Evolutionary conservation across 2,329 filamentous ascomycete genomes (phyloP).

Genomic region (Aspergillus ustus): DNA sequence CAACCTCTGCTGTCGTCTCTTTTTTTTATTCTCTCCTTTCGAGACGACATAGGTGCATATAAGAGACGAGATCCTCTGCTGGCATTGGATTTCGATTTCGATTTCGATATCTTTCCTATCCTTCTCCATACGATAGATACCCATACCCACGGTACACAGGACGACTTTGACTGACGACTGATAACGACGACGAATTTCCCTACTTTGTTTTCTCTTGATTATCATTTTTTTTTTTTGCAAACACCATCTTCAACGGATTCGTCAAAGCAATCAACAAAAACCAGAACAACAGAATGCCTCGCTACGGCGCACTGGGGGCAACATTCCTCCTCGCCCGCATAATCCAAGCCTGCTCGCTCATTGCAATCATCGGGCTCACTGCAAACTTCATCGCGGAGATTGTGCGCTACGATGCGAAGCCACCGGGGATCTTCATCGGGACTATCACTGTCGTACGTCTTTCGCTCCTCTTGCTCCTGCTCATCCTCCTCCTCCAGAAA

Average conservation of each 20-base stretch:
- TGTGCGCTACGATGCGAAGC: slow-evolving; percentile 65
- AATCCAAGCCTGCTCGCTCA: slow-evolving; percentile 72
- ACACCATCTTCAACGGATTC: background rate
- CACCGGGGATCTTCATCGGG: slow-evolving; percentile 75
- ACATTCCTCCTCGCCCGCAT: slow-evolving; percentile 76
- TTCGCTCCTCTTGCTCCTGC: background rate
- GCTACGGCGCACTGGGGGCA: slow-evolving; percentile 73
- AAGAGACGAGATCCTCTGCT: slow-evolving; percentile 5
- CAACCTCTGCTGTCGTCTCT: too few species aligned
- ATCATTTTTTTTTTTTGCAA: background rate
- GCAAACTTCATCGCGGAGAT: slow-evolving; percentile 83
- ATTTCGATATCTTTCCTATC: background rate
- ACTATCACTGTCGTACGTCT: slow-evolving; percentile 77
- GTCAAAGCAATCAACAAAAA: background rate
- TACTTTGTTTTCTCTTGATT: background rate
- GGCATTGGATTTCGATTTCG: slow-evolving; percentile 9
- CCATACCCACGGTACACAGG: background rate
- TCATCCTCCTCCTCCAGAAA: background rate
- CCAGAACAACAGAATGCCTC: slow-evolving; percentile 28
- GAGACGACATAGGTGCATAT: background rate
- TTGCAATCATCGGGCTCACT: slow-evolving; percentile 78
- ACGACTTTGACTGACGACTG: background rate
- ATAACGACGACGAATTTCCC: background rate
- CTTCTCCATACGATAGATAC: background rate
- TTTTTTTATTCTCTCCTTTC: background rate